Evolutionary conservation across 805 yeast species (phyloP).

Genomic region (Limtongia smithiae): DNA sequence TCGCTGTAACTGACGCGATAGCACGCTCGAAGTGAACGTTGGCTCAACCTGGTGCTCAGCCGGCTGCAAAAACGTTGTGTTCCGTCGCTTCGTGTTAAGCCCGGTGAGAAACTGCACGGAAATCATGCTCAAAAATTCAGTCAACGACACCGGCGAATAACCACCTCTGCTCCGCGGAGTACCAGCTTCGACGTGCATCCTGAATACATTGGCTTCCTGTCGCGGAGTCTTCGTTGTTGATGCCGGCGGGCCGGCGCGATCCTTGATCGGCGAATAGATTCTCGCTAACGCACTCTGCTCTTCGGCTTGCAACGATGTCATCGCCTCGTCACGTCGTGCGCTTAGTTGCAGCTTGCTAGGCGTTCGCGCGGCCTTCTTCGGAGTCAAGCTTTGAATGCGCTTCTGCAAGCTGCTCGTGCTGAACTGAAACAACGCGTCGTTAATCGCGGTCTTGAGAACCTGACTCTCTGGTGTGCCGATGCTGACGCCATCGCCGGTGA

Average conservation of each 20-base stretch:
- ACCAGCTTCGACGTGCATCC: not conserved
- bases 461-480: constrained; percentile 25
- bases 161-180: not conserved
- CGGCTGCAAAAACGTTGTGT: constrained; percentile 29
- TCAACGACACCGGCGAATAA: constrained; percentile 27
- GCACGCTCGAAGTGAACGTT: constrained; percentile 39
- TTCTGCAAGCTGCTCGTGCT: constrained; percentile 21
- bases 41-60: constrained; percentile 21
- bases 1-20: constrained; percentile 41
- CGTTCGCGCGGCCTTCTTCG: constrained; percentile 16
- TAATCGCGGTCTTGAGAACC: constrained; percentile 21
- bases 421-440: constrained; percentile 14
- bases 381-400: constrained; percentile 26
- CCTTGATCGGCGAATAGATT: constrained; percentile 25
- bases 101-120: constrained; percentile 35
- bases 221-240: constrained; percentile 1
- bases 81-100: constrained; percentile 28
- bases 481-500: constrained; percentile 15
- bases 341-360: constrained; percentile 15
- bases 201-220: not conserved
- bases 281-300: constrained; percentile 22
- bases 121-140: constrained; percentile 32
- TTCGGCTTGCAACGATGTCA: constrained; percentile 8
- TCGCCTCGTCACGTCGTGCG: constrained; percentile 6
- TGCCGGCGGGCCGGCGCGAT: constrained; percentile 3